Base-by-base conservation (phyloP, 148 eudicot genomes). In the Chenopodium berlandieri region DNA sequence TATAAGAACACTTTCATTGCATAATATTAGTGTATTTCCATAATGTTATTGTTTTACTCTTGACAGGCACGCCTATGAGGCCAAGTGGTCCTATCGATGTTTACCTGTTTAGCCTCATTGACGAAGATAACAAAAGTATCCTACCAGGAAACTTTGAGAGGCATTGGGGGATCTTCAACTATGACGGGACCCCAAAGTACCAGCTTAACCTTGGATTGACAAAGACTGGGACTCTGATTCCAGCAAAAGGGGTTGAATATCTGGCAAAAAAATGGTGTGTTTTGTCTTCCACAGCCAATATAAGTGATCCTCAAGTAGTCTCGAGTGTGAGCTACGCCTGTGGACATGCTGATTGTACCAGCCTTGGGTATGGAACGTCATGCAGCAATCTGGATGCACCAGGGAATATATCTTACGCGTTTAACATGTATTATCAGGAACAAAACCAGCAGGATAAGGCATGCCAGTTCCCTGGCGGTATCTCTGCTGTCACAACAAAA, bases 271-370 rank as follows among this genome's bases (percentile, higher is more conserved):
- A 85, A 70, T 94, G 98, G 98, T 94, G 98, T 34, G 89, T 92
- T 1, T 9, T 94, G 84, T 85, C 88, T 1, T 77, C 90, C 48
- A 76, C 91, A 11, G 95, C 91, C 0, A 89, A 78, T 73, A 66
- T 90, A 11, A 84, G 73, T 4, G 94, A 91, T 72, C 86, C 94
- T 1, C 85, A 89, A 34, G 69, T 94, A 16, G 95, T 82, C 1
- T 78, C 86, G 0, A 89, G 92, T 30, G 93, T 92, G 63, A 83
- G 87, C 75, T 94, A 89, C 47, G 98, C 98, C 2, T 94, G 98
- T 76, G 84, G 81, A 1, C 83, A 75, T 60, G 93, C 89, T 34
- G 98, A 94, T 40, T 94, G 98, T 82, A 89, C 94, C 3, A 86
- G 91, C 72, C 92, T 94, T 1, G 98, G 96, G 22, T 89, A 86